Conservation (phyloP, 345 rosid species). For the Murraya koenigii region DNA sequence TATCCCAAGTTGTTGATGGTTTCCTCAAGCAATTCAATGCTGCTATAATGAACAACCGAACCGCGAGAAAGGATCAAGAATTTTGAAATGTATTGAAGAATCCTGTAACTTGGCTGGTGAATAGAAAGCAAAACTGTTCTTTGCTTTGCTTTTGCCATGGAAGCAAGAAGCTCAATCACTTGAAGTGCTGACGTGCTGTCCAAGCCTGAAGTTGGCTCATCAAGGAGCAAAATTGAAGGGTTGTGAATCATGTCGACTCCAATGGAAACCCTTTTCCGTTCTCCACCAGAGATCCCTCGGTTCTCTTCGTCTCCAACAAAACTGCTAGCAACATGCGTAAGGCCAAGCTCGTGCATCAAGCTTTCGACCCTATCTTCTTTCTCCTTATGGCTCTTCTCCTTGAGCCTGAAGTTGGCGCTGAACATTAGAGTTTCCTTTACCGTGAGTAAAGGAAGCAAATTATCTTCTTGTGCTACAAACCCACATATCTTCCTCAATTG, state of each 20-base stretch:
- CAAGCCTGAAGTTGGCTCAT: conserved; percentile 91
- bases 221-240: conserved; percentile 71
- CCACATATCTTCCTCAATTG: conserved; percentile 71
- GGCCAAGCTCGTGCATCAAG: conserved; percentile 73
- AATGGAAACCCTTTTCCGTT: conserved; percentile 76
- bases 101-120: conserved; percentile 74
- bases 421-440: conserved; percentile 82
- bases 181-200: conserved; percentile 81
- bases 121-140: conserved; percentile 67
- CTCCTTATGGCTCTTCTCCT: conserved; percentile 40
- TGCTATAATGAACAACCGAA: conserved; percentile 53
- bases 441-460: conserved; percentile 73
- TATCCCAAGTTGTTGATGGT: conserved; percentile 54
- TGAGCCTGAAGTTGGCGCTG: conserved; percentile 73
- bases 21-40: conserved; percentile 59
- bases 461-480: conserved; percentile 83
- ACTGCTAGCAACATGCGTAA: conserved; percentile 40
- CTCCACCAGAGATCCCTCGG: conserved; percentile 83
- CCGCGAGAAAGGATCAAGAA: conserved; percentile 60
- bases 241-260: conserved; percentile 85
- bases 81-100: conserved; percentile 63
- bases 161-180: conserved; percentile 76
- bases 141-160: conserved; percentile 55
- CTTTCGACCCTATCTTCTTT: conserved; percentile 64
- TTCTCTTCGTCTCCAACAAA: conserved; percentile 63